Conservation (phyloP, 75 land plant species). For the Selaginella tamariscina region DNA sequence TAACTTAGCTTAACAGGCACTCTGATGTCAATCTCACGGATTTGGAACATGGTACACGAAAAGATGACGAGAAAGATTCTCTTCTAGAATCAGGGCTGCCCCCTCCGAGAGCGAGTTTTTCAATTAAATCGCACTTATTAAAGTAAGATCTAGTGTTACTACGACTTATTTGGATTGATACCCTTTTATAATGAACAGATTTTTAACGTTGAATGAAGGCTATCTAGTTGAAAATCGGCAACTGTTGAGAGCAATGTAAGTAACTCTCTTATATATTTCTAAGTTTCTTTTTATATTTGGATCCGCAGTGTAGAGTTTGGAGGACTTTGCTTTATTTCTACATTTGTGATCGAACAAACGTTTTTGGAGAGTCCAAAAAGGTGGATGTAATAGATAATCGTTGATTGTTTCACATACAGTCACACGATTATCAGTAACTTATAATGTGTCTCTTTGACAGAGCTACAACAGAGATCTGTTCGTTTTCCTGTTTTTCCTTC, state of each 20-base stretch:
- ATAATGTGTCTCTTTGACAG: constrained; percentile 39
- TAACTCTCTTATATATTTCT: background rate
- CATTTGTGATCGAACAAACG: constrained; percentile 72
- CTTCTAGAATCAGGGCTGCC: constrained; percentile 66
- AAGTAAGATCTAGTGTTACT: constrained; percentile 25
- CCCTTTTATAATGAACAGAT: constrained; percentile 29
- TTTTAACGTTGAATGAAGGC: constrained; percentile 58
- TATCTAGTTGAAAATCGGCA: constrained; percentile 69
- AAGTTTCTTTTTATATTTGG: background rate
- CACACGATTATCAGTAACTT: background rate
- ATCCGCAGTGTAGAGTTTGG: constrained; percentile 69
- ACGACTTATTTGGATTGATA: background rate
- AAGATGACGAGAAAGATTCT: constrained; percentile 50
- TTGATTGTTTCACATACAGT: background rate
- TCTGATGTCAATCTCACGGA: constrained; percentile 63
- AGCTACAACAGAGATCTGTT: constrained; percentile 85
- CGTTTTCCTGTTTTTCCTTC: constrained; percentile 72
- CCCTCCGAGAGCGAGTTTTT: constrained; percentile 32
- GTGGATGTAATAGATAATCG: constrained; percentile 20
- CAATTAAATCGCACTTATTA: constrained; percentile 38
- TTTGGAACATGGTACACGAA: constrained; percentile 33
- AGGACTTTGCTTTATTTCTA: constrained; percentile 55
- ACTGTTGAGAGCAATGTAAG: constrained; percentile 73
- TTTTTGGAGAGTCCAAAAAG: constrained; percentile 65
- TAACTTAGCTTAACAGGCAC: constrained; percentile 38